Evolutionary conservation across 2,329 filamentous ascomycete species (phyloP).

Genomic region (Alternaria arborescens): DNA sequence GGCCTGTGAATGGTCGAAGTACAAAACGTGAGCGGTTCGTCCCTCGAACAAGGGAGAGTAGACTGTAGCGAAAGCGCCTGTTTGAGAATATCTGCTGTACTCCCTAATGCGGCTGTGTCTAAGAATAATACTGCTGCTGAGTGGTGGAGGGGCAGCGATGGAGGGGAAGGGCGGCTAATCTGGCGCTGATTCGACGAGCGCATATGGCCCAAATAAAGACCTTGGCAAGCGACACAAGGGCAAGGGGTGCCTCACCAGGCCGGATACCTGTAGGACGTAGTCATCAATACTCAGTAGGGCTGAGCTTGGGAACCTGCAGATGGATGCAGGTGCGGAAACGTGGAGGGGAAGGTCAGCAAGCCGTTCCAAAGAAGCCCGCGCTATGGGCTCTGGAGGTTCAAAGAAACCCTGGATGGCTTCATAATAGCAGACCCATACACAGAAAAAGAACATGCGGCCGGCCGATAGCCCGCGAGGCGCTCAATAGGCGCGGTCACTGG

Average conservation of each 20-base stretch:
- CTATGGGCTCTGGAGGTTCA: slow-evolving; percentile 1
- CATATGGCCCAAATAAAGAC: slow-evolving; percentile 36
- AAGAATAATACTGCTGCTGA: slow-evolving; percentile 46
- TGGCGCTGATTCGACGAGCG: slow-evolving; percentile 41
- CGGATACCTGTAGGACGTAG: slow-evolving; percentile 25
- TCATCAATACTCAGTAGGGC: slow-evolving; percentile 44
- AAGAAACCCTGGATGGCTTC: neutral
- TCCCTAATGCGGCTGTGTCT: slow-evolving; percentile 47
- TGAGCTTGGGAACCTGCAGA: slow-evolving; percentile 40
- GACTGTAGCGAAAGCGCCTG: slow-evolving; percentile 47
- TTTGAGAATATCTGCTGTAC: slow-evolving; percentile 41
- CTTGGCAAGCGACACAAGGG: slow-evolving; percentile 32
- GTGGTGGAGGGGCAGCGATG: slow-evolving; percentile 33
- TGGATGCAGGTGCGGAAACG: slow-evolving; percentile 13
- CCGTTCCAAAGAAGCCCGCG: slow-evolving; percentile 21
- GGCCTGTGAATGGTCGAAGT: slow-evolving; percentile 43
- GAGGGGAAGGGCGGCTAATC: slow-evolving; percentile 41
- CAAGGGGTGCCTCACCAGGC: slow-evolving; percentile 23
- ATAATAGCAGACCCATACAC: slow-evolving; percentile 13
- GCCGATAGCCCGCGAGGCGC: slow-evolving; percentile 22
- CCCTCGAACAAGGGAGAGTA: slow-evolving; percentile 32
- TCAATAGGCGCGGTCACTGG: slow-evolving; percentile 24
- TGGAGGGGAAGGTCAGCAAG: slow-evolving; percentile 27
- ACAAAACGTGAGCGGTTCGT: slow-evolving; percentile 35
- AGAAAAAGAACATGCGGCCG: slow-evolving; percentile 13